Evolutionary conservation across 495 filamentous ascomycete genomes (phyloP).

Genomic region (Pseudotulostoma volvatum): DNA sequence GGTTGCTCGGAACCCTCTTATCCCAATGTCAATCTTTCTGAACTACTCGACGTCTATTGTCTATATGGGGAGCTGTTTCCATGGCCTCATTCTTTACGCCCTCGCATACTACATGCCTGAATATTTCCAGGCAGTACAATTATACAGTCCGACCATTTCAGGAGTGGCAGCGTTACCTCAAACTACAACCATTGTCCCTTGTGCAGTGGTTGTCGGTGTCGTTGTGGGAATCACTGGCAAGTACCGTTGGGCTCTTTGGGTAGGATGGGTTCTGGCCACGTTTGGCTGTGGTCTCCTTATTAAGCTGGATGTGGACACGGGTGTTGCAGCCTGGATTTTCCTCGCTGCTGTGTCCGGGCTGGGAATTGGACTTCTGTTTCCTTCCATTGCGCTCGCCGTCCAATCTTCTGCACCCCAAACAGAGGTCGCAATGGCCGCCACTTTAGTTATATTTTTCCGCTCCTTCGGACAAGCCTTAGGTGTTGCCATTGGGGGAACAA

Average conservation of each 20-base stretch:
- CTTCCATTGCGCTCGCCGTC: constrained; percentile 17
- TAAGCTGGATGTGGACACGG: constrained; percentile 9
- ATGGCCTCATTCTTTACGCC: constrained; percentile 3
- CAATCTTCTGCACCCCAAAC: constrained; percentile 17
- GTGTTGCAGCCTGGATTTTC: constrained; percentile 8
- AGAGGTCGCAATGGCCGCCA: constrained; percentile 23
- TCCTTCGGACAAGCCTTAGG: constrained; percentile 42
- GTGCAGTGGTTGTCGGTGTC: background rate
- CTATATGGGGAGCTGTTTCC: constrained; percentile 11
- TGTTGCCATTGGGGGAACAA: constrained; percentile 39
- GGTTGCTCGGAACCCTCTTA: constrained; percentile 4
- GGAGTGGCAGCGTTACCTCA: background rate
- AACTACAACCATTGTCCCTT: background rate
- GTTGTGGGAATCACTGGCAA: background rate
- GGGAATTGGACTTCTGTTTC: constrained; percentile 12
- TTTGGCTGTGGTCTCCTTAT: background rate
- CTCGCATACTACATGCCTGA: constrained; percentile 1
- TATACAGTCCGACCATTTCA: background rate
- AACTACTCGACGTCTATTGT: constrained; percentile 4
- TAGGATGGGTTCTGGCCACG: background rate
- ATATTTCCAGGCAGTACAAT: constrained; percentile 1
- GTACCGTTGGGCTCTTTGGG: background rate
- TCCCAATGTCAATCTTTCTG: constrained; percentile 5
- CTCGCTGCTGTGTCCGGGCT: constrained; percentile 16
- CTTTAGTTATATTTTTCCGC: constrained; percentile 43